Percentiles rank a stretch among this genome's conserved stretches.
Conservation (phyloP, 176 grass and related monocot species). For the Aechmea fasciata region DNA sequence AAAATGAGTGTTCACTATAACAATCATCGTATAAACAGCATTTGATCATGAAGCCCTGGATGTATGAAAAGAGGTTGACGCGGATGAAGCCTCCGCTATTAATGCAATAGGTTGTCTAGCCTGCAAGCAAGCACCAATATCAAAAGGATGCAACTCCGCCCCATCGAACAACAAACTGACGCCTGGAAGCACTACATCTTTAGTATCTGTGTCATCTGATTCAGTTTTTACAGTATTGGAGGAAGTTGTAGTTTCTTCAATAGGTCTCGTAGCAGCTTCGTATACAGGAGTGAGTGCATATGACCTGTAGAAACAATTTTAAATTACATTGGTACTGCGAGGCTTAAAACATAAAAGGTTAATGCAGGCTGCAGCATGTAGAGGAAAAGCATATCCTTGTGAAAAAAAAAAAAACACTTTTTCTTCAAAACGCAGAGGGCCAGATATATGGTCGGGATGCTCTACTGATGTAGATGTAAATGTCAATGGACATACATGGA, state of each 20-base stretch:
- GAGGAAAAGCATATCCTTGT: no score
- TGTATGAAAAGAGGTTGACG: slow-evolving; percentile 35
- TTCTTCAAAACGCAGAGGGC: no score
- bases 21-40: not conserved
- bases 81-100: slow-evolving; percentile 71
- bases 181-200: slow-evolving; percentile 68
- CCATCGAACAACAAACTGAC: slow-evolving; percentile 93
- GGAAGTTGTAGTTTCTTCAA: slow-evolving; percentile 44
- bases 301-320: slow-evolving; percentile 33
- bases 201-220: slow-evolving; percentile 58
- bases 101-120: slow-evolving; percentile 70
- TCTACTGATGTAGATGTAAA: no score
- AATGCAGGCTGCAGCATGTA: no score
- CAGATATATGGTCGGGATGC: no score
- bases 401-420: no score
- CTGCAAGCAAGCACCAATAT: slow-evolving; percentile 83
- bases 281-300: slow-evolving; percentile 59
- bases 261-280: slow-evolving; percentile 29
- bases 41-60: slow-evolving; percentile 21
- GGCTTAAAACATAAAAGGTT: not conserved
- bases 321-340: not conserved
- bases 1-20: not conserved
- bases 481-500: no score
- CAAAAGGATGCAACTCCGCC: slow-evolving; percentile 60
- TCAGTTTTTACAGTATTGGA: slow-evolving; percentile 39